Conservation (phyloP, 768 basidiomycete genomes). For the Coprinopsis sp. region DNA sequence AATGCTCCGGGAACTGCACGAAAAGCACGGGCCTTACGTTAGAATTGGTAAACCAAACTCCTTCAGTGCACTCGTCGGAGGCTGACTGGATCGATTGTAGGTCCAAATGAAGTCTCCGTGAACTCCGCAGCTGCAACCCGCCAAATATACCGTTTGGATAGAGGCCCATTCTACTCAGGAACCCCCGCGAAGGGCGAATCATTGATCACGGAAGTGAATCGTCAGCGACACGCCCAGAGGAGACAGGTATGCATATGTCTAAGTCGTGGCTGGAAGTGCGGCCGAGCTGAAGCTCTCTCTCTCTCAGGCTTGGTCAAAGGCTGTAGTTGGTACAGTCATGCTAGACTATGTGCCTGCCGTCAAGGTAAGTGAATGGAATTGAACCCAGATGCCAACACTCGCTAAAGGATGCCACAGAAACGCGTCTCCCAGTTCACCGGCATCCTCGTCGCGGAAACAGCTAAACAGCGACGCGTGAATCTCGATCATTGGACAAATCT, state of each 20-base stretch:
- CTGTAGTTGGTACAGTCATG: constrained; percentile 14
- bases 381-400: neutral
- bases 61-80: neutral
- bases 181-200: constrained; percentile 15
- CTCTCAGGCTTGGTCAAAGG: constrained; percentile 26
- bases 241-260: neutral
- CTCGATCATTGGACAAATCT: neutral
- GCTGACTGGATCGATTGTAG: constrained; percentile 16
- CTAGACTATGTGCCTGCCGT: neutral
- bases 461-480: neutral
- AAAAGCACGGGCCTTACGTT: constrained; percentile 26
- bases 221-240: constrained; percentile 9
- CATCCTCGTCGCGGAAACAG: neutral
- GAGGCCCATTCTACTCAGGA: neutral
- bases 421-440: neutral
- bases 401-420: neutral
- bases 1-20: constrained; percentile 20
- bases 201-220: constrained; percentile 17
- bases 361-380: neutral
- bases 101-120: constrained; percentile 35
- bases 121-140: constrained; percentile 18
- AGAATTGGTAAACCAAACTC: constrained; percentile 23
- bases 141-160: constrained; percentile 17
- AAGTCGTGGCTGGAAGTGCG: constrained; percentile 5
- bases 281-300: neutral